Percentiles rank a stretch among this genome's conserved stretches.
Evolutionary conservation across 768 basidiomycete species (phyloP).

Genomic region (Trametes sanguinea): DNA sequence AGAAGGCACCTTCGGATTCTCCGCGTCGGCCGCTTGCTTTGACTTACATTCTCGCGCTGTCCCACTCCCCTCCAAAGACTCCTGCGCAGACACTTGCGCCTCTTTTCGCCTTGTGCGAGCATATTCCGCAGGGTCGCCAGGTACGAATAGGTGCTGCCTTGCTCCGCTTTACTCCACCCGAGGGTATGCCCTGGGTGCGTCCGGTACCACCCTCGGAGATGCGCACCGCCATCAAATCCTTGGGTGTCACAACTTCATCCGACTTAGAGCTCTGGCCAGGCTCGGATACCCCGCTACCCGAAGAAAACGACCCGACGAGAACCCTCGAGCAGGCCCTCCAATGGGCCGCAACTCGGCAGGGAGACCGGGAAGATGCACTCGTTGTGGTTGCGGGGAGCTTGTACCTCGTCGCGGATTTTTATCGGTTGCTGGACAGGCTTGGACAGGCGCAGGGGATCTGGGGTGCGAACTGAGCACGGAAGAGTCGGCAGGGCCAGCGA

Average conservation of each 20-base stretch:
- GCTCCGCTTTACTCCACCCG: slow-evolving; percentile 67
- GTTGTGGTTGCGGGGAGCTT: slow-evolving; percentile 87
- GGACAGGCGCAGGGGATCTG: slow-evolving; percentile 20
- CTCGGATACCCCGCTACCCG: slow-evolving; percentile 33
- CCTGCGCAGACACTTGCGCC: slow-evolving; percentile 70
- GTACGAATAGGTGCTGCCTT: slow-evolving; percentile 49
- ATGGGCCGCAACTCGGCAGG: slow-evolving; percentile 36
- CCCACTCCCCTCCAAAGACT: slow-evolving; percentile 85
- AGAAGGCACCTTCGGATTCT: slow-evolving; percentile 23
- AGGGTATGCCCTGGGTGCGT: slow-evolving; percentile 94
- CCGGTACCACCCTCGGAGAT: slow-evolving; percentile 58
- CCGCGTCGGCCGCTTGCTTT: slow-evolving; percentile 40
- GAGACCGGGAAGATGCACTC: slow-evolving; percentile 38
- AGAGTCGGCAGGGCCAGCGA: neutral
- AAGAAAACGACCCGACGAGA: slow-evolving; percentile 17
- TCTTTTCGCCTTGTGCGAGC: slow-evolving; percentile 47
- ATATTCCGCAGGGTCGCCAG: slow-evolving; percentile 15
- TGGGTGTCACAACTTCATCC: slow-evolving; percentile 36
- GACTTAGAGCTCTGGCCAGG: slow-evolving; percentile 50
- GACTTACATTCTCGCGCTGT: slow-evolving; percentile 80
- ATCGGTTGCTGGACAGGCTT: slow-evolving; percentile 44
- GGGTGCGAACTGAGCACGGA: slow-evolving; percentile 18
- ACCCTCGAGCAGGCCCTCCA: slow-evolving; percentile 46
- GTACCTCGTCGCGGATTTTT: slow-evolving; percentile 93
- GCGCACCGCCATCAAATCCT: slow-evolving; percentile 41